A percentile compares a stretch with the other conserved stretches of the same genome.
These are phyloP conservation scores for Solanum habrochaites DNA, from an alignment of 257 asterid species.

Conservation along the genomic window DNA sequence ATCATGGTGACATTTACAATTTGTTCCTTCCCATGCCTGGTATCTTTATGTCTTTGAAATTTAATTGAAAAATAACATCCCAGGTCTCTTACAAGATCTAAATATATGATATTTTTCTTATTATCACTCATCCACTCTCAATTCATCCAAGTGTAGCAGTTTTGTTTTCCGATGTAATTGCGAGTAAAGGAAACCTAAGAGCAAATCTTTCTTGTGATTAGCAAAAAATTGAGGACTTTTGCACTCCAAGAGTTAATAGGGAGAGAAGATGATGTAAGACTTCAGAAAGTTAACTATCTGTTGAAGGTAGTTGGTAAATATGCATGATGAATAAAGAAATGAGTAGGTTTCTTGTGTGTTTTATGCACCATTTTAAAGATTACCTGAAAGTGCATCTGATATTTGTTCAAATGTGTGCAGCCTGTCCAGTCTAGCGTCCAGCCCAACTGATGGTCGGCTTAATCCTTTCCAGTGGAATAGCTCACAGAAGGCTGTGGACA, in stretches of 20 bases:
- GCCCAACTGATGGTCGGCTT: conserved; percentile 10
- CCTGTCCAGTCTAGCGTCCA: conserved; percentile 9
- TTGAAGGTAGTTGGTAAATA: not conserved
- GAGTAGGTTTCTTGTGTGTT: not conserved
- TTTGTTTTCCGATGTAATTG: not conserved
- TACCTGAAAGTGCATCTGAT: not conserved
- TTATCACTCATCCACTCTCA: not conserved
- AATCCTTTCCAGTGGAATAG: conserved; percentile 18
- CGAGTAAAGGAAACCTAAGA: not conserved
- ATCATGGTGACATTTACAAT: not conserved
- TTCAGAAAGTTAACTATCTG: not conserved
- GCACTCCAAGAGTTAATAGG: not conserved
- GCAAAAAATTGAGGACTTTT: not conserved
- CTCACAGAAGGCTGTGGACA: conserved; percentile 18
- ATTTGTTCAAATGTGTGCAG: conserved; percentile 28
- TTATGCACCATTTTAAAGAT: not conserved
- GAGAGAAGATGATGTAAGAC: not conserved
- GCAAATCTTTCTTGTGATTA: not conserved
- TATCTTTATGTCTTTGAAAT: not conserved
- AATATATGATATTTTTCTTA: not conserved
- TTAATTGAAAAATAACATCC: not conserved
- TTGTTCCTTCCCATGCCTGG: not conserved
- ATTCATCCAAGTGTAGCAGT: not conserved
- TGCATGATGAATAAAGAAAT: not conserved
- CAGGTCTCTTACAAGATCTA: not conserved